Base-by-base conservation (phyloP, 2,329 filamentous ascomycete species). In the Curvularia spicifera region DNA sequence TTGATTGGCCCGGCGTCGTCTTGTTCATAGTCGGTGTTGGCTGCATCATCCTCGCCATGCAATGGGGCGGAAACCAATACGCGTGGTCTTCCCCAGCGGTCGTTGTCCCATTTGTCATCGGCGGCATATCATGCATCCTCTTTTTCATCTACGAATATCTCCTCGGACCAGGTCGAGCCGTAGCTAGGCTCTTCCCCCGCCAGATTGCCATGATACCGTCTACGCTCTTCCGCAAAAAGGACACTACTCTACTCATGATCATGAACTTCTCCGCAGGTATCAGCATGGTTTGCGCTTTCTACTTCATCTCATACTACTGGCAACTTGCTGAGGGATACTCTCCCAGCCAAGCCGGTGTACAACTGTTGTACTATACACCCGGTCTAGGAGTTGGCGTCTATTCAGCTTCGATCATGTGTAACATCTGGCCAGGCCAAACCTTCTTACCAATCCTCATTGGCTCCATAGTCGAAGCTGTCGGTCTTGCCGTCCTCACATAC, bases 261-360 rank as follows among this genome's bases (percentile, higher is more conserved):
- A 81, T 88, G 62, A 87, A 87, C 62, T 85, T 88, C 66, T 80
- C 82, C 3, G 83, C 83, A 0, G 88, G 88, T 4, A 83, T 85
- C 65, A 81, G 76, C 0, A 73, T 81, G 63, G 82, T 82, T 70
- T 78, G 82, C 12, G 84, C 87, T 0, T 84, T 90, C 63, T 91
- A 90, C 72, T 91, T 90, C 65, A 85, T 88, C 64, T 85, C 85
- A 15, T 82, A 90, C 18, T 91, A 89, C 72, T 90, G 90, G 71
- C 84, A 85, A 1, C 76, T 89, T 15, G 87, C 89, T 0, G 77
- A 85, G 72, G 81, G 79, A 5, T 84, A 84, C 60, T 71, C 63
- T 28, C 79, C 77, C 28, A 82, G 81, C 24, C 60, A 70, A 53
- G 69, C 73, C 2, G 74, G 74, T n/a, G 53, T 71, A 68, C 82